Conservation (phyloP, 1,284 basidiomycete genomes). For the Heterobasidion annosum region DNA sequence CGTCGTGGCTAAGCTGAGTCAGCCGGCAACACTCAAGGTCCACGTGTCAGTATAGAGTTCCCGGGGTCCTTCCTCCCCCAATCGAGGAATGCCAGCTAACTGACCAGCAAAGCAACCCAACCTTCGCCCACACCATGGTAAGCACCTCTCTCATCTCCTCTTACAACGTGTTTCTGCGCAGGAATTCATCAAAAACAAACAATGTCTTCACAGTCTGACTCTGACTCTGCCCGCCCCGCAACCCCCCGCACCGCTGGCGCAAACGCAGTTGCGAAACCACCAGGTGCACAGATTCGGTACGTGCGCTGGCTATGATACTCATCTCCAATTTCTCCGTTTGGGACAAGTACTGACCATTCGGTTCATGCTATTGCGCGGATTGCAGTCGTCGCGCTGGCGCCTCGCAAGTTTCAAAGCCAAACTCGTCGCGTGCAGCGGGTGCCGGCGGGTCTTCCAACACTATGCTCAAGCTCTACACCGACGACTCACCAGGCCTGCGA, state of each 20-base stretch:
- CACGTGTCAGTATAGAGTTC: not conserved
- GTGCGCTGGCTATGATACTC: conserved; percentile 19
- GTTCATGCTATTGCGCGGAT: not conserved
- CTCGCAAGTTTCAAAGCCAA: conserved; percentile 68
- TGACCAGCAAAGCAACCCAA: conserved; percentile 1
- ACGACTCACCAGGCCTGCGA: conserved; percentile 92
- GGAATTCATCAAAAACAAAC: not conserved
- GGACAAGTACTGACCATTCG: not conserved
- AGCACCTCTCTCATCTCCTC: not conserved
- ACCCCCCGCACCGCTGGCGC: conserved; percentile 14
- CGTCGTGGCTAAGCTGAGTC: not conserved
- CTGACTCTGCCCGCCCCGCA: conserved; percentile 19
- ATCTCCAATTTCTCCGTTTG: conserved; percentile 2
- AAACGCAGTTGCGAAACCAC: conserved; percentile 54
- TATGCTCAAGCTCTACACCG: conserved; percentile 98
- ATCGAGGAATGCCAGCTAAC: conserved; percentile 1
- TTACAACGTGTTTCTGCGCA: not conserved
- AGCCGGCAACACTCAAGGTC: not conserved
- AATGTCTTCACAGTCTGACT: conserved; percentile 23
- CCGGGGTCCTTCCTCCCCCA: not conserved
- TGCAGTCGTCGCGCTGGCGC: conserved; percentile 70
- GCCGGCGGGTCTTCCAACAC: conserved; percentile 96
- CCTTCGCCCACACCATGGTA: conserved; percentile 8
- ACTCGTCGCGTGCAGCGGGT: conserved; percentile 87
- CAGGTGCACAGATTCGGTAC: conserved; percentile 72